These are phyloP conservation scores for Russula sp. DNA, from an alignment of 768 basidiomycete species.

Conservation along the genomic window DNA sequence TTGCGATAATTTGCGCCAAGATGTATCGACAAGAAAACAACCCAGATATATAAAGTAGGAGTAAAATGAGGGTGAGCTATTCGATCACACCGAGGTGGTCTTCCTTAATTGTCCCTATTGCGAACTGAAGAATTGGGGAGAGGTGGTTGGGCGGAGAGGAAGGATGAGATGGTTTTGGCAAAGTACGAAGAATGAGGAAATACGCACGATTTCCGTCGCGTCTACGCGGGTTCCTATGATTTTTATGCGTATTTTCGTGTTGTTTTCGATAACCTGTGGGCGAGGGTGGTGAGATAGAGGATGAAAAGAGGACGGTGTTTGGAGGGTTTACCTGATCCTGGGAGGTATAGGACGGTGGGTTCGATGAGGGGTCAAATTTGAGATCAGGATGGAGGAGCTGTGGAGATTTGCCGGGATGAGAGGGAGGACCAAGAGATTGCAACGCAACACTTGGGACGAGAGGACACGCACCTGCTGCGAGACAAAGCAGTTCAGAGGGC, in stretches of 20 bases:
- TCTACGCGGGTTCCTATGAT: slow-evolving; percentile 98
- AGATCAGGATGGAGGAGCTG: slow-evolving; percentile 94
- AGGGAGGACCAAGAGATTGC: neutral
- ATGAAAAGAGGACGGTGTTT: too few species aligned
- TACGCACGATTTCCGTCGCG: slow-evolving; percentile 91
- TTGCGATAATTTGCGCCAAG: neutral
- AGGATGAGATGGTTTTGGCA: neutral
- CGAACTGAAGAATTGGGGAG: slow-evolving; percentile 56
- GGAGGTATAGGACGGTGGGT: slow-evolving; percentile 94
- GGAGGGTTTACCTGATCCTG: slow-evolving; percentile 68
- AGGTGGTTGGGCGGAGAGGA: neutral
- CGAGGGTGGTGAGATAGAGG: neutral
- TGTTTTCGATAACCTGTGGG: slow-evolving; percentile 83
- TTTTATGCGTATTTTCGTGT: slow-evolving; percentile 87
- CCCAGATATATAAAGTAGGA: neutral
- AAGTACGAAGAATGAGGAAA: slow-evolving; percentile 8
- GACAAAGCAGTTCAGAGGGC: slow-evolving; percentile 91
- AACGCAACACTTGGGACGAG: neutral
- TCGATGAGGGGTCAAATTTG: slow-evolving; percentile 92
- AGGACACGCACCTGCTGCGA: slow-evolving; percentile 76
- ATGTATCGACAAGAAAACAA: slow-evolving; percentile 9
- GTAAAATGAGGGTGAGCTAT: slow-evolving; percentile 32
- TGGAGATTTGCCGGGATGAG: neutral
- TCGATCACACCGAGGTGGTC: slow-evolving; percentile 95
- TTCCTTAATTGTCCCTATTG: slow-evolving; percentile 97